Base-by-base conservation (phyloP, 768 basidiomycete species). In the Fomitopsis pulvina region DNA sequence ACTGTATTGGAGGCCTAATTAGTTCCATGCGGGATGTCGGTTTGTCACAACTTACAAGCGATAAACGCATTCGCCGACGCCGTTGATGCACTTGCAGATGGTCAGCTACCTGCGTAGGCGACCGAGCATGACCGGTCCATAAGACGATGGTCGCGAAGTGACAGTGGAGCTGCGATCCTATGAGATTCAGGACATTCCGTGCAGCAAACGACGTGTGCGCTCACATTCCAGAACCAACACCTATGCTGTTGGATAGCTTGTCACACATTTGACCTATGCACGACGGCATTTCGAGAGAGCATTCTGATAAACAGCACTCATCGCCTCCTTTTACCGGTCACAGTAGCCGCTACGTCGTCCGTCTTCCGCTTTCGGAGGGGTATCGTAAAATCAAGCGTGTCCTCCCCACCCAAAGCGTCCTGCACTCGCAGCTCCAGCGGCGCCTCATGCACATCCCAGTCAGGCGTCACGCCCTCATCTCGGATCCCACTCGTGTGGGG, bases 331-430 rank as follows among this genome's bases (percentile, higher is more conserved):
- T 87, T 87, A 57, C 81, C 84, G n/a, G 51, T 51, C 24, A 60
- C 52, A 26, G 48, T 45, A 16, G 51, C 52, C 0, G 70, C 67
- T 28, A 71, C 68, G 54, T 82, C 79, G 63, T 79, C 79, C 34
- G 77, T 76, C 65, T 79, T 85, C 56, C 87, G 75, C 47, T 77
- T 76, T 66, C 87, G 78, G 62, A 89, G 68, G 9, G 86, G 85
- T 47, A 80, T 74, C 29, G 85, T 81, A 63, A 88, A 87, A 46
- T 67, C 69, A 25, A 81, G 79, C 53, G 82, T 82, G 60, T 83
- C 85, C 63, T 86, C 78, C 73, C 53, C 62, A 22, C 61, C 65
- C 11, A 62, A 47, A 47, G 60, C 61, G 22, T 57, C 56, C 4
- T 57, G 59, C 18, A 61, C 21, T 53, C 54, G 41, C 51, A 53